Percentiles rank a stretch among this genome's conserved stretches.
phyloP scores from a whole-genome alignment of 163 green algal species.

The Scenedesmus sp. region DNA sequence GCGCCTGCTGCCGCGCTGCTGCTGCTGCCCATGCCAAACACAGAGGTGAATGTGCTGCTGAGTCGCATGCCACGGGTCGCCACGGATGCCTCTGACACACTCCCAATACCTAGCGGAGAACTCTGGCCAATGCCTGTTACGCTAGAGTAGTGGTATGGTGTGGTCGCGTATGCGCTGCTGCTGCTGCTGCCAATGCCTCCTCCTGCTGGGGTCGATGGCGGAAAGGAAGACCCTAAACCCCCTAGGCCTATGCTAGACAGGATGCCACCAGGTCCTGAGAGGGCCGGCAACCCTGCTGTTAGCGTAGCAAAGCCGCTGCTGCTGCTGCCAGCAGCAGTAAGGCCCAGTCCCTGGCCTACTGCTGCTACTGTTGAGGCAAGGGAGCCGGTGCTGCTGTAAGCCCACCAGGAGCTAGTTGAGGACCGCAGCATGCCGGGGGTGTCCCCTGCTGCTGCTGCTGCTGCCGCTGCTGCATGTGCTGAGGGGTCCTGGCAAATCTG shows the following conservation, averaged over 20 bases:
- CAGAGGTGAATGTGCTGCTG: conserved; percentile 20
- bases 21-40: conserved; percentile 2
- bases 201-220: neutral
- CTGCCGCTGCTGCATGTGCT: neutral
- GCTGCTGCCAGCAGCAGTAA: neutral
- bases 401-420: conserved; percentile 41
- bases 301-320: neutral
- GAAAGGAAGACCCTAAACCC: neutral
- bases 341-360: neutral
- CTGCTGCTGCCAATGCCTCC: neutral
- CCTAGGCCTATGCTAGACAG: neutral
- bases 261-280: neutral
- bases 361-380: conserved; percentile 8
- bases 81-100: neutral
- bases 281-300: neutral
- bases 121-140: neutral
- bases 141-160: neutral
- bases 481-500: neutral
- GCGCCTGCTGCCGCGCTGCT: neutral
- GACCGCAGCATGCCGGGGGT: conserved; percentile 3
- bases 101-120: neutral
- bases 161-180: neutral
- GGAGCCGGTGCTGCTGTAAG: conserved; percentile 41
- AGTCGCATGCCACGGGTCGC: neutral
- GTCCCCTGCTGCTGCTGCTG: neutral